phyloP scores from a whole-genome alignment of 257 asterid genomes.

The Scutellaria minor region DNA sequence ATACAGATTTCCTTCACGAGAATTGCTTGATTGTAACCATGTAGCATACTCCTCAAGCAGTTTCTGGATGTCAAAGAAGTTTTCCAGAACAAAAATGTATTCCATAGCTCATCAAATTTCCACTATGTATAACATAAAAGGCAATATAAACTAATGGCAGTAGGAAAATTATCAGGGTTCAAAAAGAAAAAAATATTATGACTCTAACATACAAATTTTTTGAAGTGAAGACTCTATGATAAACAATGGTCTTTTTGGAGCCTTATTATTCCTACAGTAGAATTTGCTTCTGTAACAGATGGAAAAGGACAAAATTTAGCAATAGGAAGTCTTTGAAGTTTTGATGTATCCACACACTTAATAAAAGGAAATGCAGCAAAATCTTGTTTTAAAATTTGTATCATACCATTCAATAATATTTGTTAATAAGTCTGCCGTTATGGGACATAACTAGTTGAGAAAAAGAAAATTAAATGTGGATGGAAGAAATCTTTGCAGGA shows the following conservation, averaged over 20 bases:
- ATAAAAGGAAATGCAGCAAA: constrained; percentile 14
- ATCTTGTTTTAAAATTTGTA: background rate
- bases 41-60: constrained; percentile 68
- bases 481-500: background rate
- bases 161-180: constrained; percentile 10
- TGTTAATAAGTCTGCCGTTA: background rate
- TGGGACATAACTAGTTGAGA: background rate
- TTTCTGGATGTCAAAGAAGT: constrained; percentile 51
- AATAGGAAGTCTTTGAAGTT: background rate
- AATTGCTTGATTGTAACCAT: constrained; percentile 83
- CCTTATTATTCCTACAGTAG: background rate
- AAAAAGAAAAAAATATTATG: constrained; percentile 5
- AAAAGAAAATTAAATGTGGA: background rate
- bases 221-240: constrained; percentile 21
- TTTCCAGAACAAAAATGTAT: constrained; percentile 23
- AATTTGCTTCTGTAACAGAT: constrained; percentile 13
- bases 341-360: constrained; percentile 14
- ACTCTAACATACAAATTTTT: background rate
- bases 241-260: background rate
- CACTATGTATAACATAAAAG: background rate
- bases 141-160: constrained; percentile 5
- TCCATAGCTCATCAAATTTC: constrained; percentile 12
- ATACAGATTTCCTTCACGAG: constrained; percentile 62
- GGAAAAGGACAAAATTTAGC: background rate
- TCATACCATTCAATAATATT: background rate